Base-by-base conservation (phyloP, 331 rosid genomes). In the Acacia concinna region DNA sequence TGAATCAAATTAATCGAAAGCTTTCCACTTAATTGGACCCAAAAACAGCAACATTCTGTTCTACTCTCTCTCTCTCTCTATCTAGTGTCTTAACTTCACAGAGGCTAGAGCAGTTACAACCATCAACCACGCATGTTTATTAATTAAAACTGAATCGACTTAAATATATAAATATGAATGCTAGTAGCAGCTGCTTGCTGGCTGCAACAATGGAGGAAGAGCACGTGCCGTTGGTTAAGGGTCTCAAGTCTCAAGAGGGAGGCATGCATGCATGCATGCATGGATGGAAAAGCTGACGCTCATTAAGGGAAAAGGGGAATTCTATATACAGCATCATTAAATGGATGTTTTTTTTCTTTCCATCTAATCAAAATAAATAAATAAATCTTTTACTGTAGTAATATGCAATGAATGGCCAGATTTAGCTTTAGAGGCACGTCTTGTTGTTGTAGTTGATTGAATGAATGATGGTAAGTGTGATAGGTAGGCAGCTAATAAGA, bases 251-350 rank as follows among this genome's bases (percentile, higher is more conserved):
- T 86, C 76, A 38, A 79, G 86, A 85, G 86, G 23, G 13, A n/a
- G 20, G 37, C 40, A 15, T 30, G 49, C 49, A 43, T 43, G 49
- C 49, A 3, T 14, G 28, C 46, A 41, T 41, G 67, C 87, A 85
- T 81, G 27, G 82, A 75, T 85, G 2, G 71, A 68, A 88, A 88
- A 86, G 88, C 91, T 88, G 91, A 85, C 88, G 40, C 70, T 64
- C 81, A 44, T 76, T 68, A 54, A 70, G 40, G 66, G 27, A 67
- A 40, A 46, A 46, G 79, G 56, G 70, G 84, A 41, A 56, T 54
- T 54, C 5, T 13, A 66, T 63, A 70, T 63, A 84, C 84, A 85
- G 88, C 31, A 49, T 64, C 78, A 85, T 83, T 88, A 68, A 85
- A 81, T 74, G 83, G 83, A 60, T 74, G 49, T 70, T 60, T 25